These are phyloP conservation scores for Penicillium paradoxum DNA, from an alignment of 495 filamentous ascomycete species.

Conservation along the genomic window DNA sequence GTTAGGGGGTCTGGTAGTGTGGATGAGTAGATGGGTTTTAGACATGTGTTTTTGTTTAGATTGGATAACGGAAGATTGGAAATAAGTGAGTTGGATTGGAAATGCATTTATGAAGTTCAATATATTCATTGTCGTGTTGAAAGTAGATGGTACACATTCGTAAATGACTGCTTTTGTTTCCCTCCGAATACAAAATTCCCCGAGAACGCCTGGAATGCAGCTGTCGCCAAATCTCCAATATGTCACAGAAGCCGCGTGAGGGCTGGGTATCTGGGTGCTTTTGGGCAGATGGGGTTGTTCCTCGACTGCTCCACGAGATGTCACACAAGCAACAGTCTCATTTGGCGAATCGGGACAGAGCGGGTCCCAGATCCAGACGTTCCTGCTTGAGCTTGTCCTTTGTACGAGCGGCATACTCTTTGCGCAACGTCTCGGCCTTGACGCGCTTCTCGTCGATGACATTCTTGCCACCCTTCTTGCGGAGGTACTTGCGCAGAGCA, in stretches of 20 bases:
- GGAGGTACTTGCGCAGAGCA: slow-evolving; percentile 73
- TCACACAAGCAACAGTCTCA: slow-evolving; percentile 10
- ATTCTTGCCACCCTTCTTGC: slow-evolving; percentile 86
- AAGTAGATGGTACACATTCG: slow-evolving; percentile 10
- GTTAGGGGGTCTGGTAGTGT: slow-evolving; percentile 42
- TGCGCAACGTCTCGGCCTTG: slow-evolving; percentile 62
- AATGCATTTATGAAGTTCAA: neutral
- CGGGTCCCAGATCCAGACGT: slow-evolving; percentile 63
- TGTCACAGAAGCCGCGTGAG: slow-evolving; percentile 15
- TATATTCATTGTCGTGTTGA: slow-evolving; percentile 7
- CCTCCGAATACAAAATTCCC: slow-evolving; percentile 20
- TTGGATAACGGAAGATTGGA: neutral
- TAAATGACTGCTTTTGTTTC: slow-evolving; percentile 18
- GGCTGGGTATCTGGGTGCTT: slow-evolving; percentile 24
- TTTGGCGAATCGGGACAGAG: slow-evolving; percentile 65
- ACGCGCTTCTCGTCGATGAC: slow-evolving; percentile 83
- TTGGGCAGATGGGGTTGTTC: neutral
- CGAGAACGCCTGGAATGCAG: slow-evolving; percentile 32
- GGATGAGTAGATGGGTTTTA: slow-evolving; percentile 23
- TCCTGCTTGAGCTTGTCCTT: slow-evolving; percentile 60
- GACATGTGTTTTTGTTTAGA: neutral
- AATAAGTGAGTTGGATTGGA: neutral
- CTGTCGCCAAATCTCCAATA: slow-evolving; percentile 17
- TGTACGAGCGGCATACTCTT: slow-evolving; percentile 55
- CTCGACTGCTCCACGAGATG: slow-evolving; percentile 10